Conservation (phyloP, 257 asterid species). For the Solanum chiquidenum region DNA sequence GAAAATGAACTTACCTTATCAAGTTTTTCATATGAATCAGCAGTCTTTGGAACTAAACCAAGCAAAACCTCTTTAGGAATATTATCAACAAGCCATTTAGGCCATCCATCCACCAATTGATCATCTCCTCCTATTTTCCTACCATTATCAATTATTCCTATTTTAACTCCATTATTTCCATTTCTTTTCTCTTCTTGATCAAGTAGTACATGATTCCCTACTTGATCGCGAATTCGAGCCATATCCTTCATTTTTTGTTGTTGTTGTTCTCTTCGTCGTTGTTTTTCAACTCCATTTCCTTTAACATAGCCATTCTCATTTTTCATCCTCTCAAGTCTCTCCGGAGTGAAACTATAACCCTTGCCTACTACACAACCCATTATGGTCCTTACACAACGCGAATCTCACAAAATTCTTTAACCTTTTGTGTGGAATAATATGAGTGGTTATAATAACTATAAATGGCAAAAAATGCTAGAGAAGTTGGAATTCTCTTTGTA, state of each 20-base stretch:
- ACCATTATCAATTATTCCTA: constrained; percentile 2
- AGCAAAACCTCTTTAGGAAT: constrained; percentile 33
- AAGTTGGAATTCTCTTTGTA: background rate
- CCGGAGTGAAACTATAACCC: background rate
- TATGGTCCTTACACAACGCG: constrained; percentile 8
- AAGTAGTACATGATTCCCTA: background rate
- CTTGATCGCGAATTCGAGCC: background rate
- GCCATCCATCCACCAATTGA: constrained; percentile 57
- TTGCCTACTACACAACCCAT: constrained; percentile 61
- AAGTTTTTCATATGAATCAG: constrained; percentile 70
- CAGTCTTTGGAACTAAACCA: constrained; percentile 45
- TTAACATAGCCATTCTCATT: constrained; percentile 19
- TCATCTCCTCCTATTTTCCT: constrained; percentile 36
- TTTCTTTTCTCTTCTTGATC: constrained; percentile 1
- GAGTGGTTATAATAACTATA: background rate
- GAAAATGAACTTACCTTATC: constrained; percentile 35
- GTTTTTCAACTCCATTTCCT: constrained; percentile 1
- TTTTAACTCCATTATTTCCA: constrained; percentile 1
- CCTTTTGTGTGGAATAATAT: background rate
- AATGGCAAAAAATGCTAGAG: background rate
- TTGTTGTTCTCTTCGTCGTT: background rate
- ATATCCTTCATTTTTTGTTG: background rate
- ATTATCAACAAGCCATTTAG: constrained; percentile 58
- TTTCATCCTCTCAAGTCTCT: constrained; percentile 26
- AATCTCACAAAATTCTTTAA: constrained; percentile 11